These are phyloP conservation scores for Mucor ambiguus DNA, from an alignment of 371 early-diverging fungal species.

Conservation along the genomic window DNA sequence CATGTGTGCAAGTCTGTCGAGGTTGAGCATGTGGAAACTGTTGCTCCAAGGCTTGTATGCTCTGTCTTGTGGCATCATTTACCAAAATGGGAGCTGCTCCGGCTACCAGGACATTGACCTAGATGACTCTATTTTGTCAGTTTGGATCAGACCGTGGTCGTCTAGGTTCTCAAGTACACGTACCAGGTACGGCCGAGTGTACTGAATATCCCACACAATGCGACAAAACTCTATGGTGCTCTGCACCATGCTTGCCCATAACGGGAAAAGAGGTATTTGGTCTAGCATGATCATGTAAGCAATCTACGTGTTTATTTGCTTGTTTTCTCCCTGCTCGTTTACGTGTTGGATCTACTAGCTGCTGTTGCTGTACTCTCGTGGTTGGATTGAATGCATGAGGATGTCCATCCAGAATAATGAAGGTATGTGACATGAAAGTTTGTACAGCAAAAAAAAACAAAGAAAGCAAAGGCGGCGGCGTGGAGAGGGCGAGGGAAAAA, in stretches of 20 bases:
- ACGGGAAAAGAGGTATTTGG: constrained; percentile 33
- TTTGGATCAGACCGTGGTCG: not conserved
- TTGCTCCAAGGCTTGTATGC: constrained; percentile 2
- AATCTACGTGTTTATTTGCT: not conserved
- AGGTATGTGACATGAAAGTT: constrained; percentile 24
- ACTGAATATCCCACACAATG: constrained; percentile 31
- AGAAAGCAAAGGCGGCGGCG: too few species aligned
- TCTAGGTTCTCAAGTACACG: not conserved
- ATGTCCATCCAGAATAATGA: constrained; percentile 31
- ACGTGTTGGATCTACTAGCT: constrained; percentile 26
- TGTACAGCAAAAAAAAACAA: not conserved
- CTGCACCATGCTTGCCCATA: constrained; percentile 44
- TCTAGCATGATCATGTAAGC: constrained; percentile 13
- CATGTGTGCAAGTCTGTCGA: constrained; percentile 14
- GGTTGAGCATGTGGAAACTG: constrained; percentile 28
- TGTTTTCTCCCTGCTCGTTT: not conserved
- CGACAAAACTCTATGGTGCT: constrained; percentile 38
- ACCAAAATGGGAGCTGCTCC: constrained; percentile 13
- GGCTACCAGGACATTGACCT: constrained; percentile 28
- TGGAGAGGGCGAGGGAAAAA: not conserved
- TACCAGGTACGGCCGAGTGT: constrained; percentile 12
- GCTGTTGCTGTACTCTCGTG: not conserved
- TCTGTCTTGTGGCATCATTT: constrained; percentile 14
- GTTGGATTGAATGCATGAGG: constrained; percentile 21
- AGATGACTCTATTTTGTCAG: not conserved